A percentile compares a stretch with the other conserved stretches of the same genome.
These are phyloP conservation scores for Chlamydomonas sphaeroides DNA, from an alignment of 139 green algal genomes.

Conservation along the genomic window DNA sequence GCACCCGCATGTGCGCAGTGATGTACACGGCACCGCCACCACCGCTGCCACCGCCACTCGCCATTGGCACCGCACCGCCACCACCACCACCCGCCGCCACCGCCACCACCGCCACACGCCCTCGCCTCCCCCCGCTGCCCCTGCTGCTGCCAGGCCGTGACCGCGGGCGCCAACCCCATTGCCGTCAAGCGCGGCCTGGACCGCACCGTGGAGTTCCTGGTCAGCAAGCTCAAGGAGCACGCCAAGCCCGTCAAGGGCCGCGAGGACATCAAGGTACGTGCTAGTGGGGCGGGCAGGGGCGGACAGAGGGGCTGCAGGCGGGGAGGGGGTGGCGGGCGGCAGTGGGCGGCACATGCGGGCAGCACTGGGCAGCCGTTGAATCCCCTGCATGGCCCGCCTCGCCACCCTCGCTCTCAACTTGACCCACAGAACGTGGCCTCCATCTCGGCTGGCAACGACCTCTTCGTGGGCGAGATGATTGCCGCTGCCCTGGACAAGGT, in stretches of 20 bases:
- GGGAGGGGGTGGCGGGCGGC: too few species aligned
- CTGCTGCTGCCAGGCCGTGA: slow-evolving; percentile 79
- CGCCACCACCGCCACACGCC: not conserved
- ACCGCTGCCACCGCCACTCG: too few species aligned
- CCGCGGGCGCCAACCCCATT: slow-evolving; percentile 94
- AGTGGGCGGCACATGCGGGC: too few species aligned
- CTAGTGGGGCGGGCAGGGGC: too few species aligned
- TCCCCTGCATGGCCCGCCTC: too few species aligned
- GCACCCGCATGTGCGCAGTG: too few species aligned
- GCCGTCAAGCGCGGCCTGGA: slow-evolving; percentile 97
- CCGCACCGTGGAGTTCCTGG: slow-evolving; percentile 89
- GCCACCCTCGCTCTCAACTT: too few species aligned
- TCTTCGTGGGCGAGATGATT: slow-evolving; percentile 95
- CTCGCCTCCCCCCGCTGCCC: not conserved
- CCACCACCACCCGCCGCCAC: not conserved
- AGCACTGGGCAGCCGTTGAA: too few species aligned
- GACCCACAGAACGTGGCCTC: slow-evolving; percentile 88
- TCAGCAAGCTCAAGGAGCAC: slow-evolving; percentile 85
- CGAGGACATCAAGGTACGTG: slow-evolving; percentile 93
- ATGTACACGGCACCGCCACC: too few species aligned
- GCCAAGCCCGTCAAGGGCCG: slow-evolving; percentile 88
- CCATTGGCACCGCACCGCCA: too few species aligned
- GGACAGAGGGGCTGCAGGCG: too few species aligned
- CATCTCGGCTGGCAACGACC: slow-evolving; percentile 96
- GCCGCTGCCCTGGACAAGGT: slow-evolving; percentile 90